Conservation (phyloP, 2,329 filamentous ascomycete genomes). For the Cytospora paraplurivora region DNA sequence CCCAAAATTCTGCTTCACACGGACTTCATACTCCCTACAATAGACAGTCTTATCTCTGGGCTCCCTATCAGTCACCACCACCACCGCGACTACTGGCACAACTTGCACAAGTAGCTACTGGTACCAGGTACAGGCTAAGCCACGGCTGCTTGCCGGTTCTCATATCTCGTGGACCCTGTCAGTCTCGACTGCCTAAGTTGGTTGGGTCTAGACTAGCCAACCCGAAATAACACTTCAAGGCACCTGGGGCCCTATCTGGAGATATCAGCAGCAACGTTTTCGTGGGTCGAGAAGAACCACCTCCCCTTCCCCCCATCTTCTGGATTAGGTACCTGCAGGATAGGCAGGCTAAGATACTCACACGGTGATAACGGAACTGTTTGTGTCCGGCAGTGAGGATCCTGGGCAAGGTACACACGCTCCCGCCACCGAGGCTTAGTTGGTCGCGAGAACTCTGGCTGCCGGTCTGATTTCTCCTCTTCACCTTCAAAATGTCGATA, state of each 20-base stretch:
- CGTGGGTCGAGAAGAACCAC: neutral
- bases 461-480: constrained; percentile 10
- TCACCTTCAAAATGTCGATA: constrained; percentile 53
- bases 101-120: neutral
- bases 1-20: neutral
- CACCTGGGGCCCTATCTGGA: constrained; percentile 20
- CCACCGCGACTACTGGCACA: constrained; percentile 12
- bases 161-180: constrained; percentile 27
- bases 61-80: constrained; percentile 24
- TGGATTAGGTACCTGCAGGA: constrained; percentile 16
- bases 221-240: constrained; percentile 12
- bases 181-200: constrained; percentile 27
- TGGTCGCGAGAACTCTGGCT: constrained; percentile 10
- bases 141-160: constrained; percentile 19
- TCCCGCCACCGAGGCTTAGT: constrained; percentile 10
- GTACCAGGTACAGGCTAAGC: constrained; percentile 15
- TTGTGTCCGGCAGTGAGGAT: constrained; percentile 8
- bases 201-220: constrained; percentile 26
- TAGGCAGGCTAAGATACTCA: constrained; percentile 11
- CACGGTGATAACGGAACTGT: constrained; percentile 15
- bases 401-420: constrained; percentile 23
- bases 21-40: constrained; percentile 5
- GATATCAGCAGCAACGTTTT: constrained; percentile 21
- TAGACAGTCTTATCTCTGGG: constrained; percentile 18
- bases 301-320: constrained; percentile 14